A percentile compares a stretch with the other conserved stretches of the same genome.
phyloP scores from a whole-genome alignment of 257 asterid species.

The Nicotiana attenuata region DNA sequence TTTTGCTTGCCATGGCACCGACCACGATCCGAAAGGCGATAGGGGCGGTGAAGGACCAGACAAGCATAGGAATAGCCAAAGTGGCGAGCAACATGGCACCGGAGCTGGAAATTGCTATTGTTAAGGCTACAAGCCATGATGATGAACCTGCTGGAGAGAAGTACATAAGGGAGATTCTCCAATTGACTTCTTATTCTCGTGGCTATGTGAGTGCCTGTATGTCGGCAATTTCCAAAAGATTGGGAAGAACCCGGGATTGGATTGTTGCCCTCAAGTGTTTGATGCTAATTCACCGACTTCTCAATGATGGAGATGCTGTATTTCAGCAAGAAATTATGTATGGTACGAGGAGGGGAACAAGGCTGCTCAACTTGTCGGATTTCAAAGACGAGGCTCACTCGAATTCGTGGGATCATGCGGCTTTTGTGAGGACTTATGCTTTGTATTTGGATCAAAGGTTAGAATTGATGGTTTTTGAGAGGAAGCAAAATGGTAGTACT shows the following conservation, averaged over 20 bases:
- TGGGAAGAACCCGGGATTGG: slow-evolving; percentile 64
- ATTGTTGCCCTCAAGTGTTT: slow-evolving; percentile 56
- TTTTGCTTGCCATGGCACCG: slow-evolving; percentile 38
- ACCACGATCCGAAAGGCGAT: slow-evolving; percentile 57
- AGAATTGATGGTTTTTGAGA: slow-evolving; percentile 47
- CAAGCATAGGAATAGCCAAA: slow-evolving; percentile 60
- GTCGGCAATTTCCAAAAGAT: slow-evolving; percentile 34
- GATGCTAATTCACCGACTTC: slow-evolving; percentile 49
- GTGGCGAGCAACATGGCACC: slow-evolving; percentile 65
- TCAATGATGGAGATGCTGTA: slow-evolving; percentile 42
- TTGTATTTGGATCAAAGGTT: slow-evolving; percentile 62
- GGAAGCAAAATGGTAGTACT: slow-evolving; percentile 31
- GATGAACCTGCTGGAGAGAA: slow-evolving; percentile 64
- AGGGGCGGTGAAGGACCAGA: slow-evolving; percentile 68
- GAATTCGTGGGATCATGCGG: slow-evolving; percentile 61
- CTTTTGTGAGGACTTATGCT: slow-evolving; percentile 63
- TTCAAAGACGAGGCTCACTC: slow-evolving; percentile 74
- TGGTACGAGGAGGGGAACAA: slow-evolving; percentile 52
- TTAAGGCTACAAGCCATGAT: slow-evolving; percentile 66
- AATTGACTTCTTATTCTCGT: slow-evolving; percentile 42
- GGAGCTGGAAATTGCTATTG: slow-evolving; percentile 53
- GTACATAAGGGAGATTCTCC: slow-evolving; percentile 49
- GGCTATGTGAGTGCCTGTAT: slow-evolving; percentile 51
- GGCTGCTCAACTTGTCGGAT: slow-evolving; percentile 52
- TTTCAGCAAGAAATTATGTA: slow-evolving; percentile 54